Percentiles rank a stretch among this genome's conserved stretches.
These are phyloP conservation scores for Endoconidiophora polonica DNA, from an alignment of 2,329 filamentous ascomycete genomes.

Conservation along the genomic window DNA sequence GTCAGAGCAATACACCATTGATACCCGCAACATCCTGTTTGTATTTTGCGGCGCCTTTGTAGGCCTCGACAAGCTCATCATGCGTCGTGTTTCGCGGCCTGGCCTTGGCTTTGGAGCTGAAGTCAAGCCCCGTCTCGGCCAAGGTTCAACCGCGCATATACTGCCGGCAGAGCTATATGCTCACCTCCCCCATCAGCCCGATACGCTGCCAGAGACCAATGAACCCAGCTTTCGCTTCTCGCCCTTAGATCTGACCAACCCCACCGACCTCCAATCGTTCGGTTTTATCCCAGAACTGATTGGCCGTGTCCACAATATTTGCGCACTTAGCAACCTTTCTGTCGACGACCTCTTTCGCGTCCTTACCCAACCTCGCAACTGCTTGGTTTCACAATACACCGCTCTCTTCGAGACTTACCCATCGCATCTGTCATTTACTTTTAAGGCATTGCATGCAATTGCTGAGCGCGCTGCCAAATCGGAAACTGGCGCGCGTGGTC, in stretches of 20 bases:
- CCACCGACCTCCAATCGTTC: conserved; percentile 63
- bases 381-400: conserved; percentile 73
- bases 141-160: conserved; percentile 34
- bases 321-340: conserved; percentile 63
- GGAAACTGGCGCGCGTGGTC: conserved; percentile 59
- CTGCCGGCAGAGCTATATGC: conserved; percentile 46
- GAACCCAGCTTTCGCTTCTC: conserved; percentile 26
- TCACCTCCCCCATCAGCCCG: conserved; percentile 40
- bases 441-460: conserved; percentile 61
- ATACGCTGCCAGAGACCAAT: conserved; percentile 15
- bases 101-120: conserved; percentile 86
- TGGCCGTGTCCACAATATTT: conserved; percentile 82
- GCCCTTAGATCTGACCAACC: conserved; percentile 54
- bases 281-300: conserved; percentile 93
- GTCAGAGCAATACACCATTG: conserved; percentile 53
- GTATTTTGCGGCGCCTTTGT: conserved; percentile 94
- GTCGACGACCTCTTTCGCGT: conserved; percentile 60
- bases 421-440: conserved; percentile 69
- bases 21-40: conserved; percentile 93
- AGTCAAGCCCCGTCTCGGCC: conserved; percentile 38
- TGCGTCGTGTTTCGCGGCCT: conserved; percentile 69
- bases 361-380: conserved; percentile 81
- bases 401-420: conserved; percentile 69
- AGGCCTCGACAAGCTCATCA: conserved; percentile 71
- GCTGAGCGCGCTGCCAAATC: conserved; percentile 46